Evolutionary conservation across 352 stramenopile species (phyloP).

Genomic region (Pythium chondricola): DNA sequence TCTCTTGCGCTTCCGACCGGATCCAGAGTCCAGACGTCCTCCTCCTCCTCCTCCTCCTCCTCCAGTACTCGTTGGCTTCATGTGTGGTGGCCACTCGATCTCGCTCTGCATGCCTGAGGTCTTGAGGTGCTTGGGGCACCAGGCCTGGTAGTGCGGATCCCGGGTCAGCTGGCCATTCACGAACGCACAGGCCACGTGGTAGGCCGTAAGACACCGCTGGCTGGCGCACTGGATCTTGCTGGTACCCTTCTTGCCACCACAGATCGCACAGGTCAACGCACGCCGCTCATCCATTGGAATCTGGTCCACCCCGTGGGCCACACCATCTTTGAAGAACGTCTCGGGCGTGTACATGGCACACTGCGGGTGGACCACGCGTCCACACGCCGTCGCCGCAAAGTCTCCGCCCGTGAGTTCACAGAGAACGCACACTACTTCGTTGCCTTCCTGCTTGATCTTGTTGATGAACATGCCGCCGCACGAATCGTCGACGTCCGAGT

Average conservation of each 20-base stretch:
- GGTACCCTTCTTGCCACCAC: slow-evolving; percentile 47
- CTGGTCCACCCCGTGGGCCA: slow-evolving; percentile 54
- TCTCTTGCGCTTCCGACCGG: slow-evolving; percentile 46
- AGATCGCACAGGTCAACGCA: slow-evolving; percentile 53
- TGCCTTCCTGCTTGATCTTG: slow-evolving; percentile 63
- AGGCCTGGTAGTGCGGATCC: slow-evolving; percentile 64
- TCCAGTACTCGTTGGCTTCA: slow-evolving; percentile 26
- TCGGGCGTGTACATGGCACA: slow-evolving; percentile 83
- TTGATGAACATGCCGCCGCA: slow-evolving; percentile 76
- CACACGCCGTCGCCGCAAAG: slow-evolving; percentile 62
- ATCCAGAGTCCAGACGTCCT: slow-evolving; percentile 37
- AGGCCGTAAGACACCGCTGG: slow-evolving; percentile 57
- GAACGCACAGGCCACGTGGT: slow-evolving; percentile 68
- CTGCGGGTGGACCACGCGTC: slow-evolving; percentile 60
- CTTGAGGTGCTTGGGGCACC: slow-evolving; percentile 75
- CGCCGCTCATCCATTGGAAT: slow-evolving; percentile 41
- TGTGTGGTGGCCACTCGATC: slow-evolving; percentile 58
- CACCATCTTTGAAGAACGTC: slow-evolving; percentile 69
- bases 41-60: slow-evolving; percentile 10
- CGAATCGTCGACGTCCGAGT: slow-evolving; percentile 48
- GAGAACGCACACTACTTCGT: slow-evolving; percentile 60
- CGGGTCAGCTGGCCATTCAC: slow-evolving; percentile 59
- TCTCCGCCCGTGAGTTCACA: slow-evolving; percentile 73
- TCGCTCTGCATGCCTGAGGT: slow-evolving; percentile 52
- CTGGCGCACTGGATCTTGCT: slow-evolving; percentile 78